These are phyloP conservation scores for Lactarius hatsudake DNA, from an alignment of 768 basidiomycete genomes.

Conservation along the genomic window DNA sequence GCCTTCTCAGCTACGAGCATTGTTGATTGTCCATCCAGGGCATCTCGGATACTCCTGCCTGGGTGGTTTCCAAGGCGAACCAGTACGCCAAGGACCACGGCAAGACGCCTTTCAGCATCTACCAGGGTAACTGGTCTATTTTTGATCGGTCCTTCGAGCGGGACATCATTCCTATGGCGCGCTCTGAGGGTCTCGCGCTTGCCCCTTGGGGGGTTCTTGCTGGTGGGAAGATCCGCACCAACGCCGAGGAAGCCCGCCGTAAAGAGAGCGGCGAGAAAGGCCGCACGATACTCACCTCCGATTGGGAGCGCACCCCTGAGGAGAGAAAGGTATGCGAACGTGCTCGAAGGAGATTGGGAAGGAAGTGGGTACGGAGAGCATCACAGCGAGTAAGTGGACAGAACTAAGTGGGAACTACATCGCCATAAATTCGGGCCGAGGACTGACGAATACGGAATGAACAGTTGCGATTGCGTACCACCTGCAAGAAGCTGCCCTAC, in stretches of 20 bases:
- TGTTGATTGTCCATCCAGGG: neutral
- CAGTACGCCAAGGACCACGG: slow-evolving; percentile 40
- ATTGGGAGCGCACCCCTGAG: slow-evolving; percentile 38
- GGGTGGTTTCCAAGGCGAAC: slow-evolving; percentile 40
- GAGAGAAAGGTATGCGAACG: slow-evolving; percentile 36
- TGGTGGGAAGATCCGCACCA: slow-evolving; percentile 40
- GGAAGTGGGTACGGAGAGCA: slow-evolving; percentile 38
- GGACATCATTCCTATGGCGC: slow-evolving; percentile 40
- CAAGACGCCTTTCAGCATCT: slow-evolving; percentile 38
- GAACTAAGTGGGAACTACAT: too few species aligned
- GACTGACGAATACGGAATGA: neutral
- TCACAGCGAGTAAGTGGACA: slow-evolving; percentile 26
- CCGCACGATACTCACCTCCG: slow-evolving; percentile 25
- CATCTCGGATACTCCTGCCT: slow-evolving; percentile 36
- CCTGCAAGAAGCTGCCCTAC: slow-evolving; percentile 45
- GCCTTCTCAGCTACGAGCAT: neutral
- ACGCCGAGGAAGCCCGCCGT: slow-evolving; percentile 37
- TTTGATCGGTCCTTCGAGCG: slow-evolving; percentile 40
- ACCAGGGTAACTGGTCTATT: slow-evolving; percentile 39
- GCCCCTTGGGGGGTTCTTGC: slow-evolving; percentile 44
- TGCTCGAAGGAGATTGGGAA: slow-evolving; percentile 42
- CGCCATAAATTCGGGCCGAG: neutral
- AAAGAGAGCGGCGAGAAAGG: slow-evolving; percentile 37
- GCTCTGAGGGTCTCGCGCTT: slow-evolving; percentile 38
- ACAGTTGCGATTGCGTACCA: slow-evolving; percentile 49